A percentile compares a stretch with the other conserved stretches of the same genome.
These are phyloP conservation scores for Craspedostauros australis DNA, from an alignment of 108 stramenopile genomes.

Conservation along the genomic window DNA sequence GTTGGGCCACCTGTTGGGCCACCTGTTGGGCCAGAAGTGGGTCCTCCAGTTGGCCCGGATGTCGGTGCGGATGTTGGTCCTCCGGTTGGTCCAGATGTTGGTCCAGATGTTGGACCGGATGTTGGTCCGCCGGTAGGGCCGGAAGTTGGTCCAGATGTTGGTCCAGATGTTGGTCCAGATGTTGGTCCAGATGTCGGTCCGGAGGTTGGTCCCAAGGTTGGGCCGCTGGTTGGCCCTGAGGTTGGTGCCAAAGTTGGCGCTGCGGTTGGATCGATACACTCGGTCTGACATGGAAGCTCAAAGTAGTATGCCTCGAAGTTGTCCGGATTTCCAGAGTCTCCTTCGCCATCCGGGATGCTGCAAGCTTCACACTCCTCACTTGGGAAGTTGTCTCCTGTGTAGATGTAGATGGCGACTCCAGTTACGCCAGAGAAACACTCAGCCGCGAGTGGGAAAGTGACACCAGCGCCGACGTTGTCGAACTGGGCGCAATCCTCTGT, in stretches of 20 bases:
- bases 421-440: neutral
- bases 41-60: conserved; percentile 2
- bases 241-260: neutral
- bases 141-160: conserved; percentile 1
- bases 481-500: too few species aligned
- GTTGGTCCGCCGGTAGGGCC: conserved; percentile 3
- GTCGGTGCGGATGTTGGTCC: conserved; percentile 4
- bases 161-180: conserved; percentile 3
- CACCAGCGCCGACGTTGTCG: too few species aligned
- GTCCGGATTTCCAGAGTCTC: too few species aligned
- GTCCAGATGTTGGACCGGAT: conserved; percentile 3
- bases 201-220: conserved; percentile 3
- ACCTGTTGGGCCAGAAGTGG: conserved; percentile 6
- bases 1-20: conserved; percentile 9
- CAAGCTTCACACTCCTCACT: too few species aligned
- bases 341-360: too few species aligned
- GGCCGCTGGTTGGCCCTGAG: conserved; percentile 2
- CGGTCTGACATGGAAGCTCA: neutral
- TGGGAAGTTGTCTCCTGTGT: neutral
- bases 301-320: too few species aligned
- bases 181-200: conserved; percentile 2
- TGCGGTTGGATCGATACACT: too few species aligned
- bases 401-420: neutral
- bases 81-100: conserved; percentile 1
- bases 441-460: neutral